phyloP scores from a whole-genome alignment of 371 early-diverging fungal genomes.

The Saksenaea oblongispora region DNA sequence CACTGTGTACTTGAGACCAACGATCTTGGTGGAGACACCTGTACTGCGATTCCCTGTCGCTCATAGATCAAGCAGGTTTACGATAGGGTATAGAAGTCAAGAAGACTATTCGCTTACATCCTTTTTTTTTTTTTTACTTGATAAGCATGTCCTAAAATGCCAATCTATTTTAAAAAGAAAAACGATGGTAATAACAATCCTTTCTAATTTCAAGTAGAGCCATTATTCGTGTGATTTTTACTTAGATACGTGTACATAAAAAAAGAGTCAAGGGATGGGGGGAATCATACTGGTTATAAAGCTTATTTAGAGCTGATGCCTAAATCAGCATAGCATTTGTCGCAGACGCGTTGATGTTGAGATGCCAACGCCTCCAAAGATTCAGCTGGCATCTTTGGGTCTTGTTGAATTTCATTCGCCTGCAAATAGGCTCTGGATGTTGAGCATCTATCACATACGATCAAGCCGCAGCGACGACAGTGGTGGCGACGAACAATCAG shows the following conservation, averaged over 20 bases:
- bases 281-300: neutral
- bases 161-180: too few species aligned
- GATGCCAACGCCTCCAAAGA: constrained; percentile 21
- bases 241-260: neutral
- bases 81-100: too few species aligned
- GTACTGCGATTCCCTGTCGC: too few species aligned
- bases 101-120: too few species aligned
- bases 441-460: constrained; percentile 75
- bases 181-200: too few species aligned
- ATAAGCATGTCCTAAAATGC: too few species aligned
- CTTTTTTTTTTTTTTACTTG: too few species aligned
- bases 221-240: too few species aligned
- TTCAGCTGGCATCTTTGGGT: constrained; percentile 30
- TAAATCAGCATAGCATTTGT: constrained; percentile 35
- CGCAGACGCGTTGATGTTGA: constrained; percentile 53
- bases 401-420: constrained; percentile 45
- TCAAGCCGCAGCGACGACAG: constrained; percentile 77
- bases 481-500: constrained; percentile 71
- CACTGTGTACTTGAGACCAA: too few species aligned
- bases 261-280: neutral
- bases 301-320: constrained; percentile 11
- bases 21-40: too few species aligned
- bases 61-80: too few species aligned
- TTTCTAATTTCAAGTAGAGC: too few species aligned
- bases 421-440: constrained; percentile 48